phyloP scores from a whole-genome alignment of 2,329 filamentous ascomycete species.

The Colletotrichum chrysophilum region DNA sequence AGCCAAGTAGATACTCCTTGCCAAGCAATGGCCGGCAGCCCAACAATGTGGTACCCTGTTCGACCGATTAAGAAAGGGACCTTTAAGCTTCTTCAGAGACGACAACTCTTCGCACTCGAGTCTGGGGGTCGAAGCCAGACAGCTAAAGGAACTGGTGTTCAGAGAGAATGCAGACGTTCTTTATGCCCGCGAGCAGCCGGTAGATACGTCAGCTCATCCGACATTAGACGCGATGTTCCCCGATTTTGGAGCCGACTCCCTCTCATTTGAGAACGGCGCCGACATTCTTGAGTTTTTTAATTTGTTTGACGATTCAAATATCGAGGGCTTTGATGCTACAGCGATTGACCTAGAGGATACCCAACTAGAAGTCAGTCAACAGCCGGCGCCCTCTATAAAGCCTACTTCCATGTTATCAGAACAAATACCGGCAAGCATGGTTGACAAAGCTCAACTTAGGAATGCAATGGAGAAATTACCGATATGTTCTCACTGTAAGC shows the following conservation, averaged over 20 bases:
- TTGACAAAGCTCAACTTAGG: not conserved
- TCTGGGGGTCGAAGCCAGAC: not conserved
- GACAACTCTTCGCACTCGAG: not conserved
- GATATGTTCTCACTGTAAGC: not conserved
- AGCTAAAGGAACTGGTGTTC: not conserved
- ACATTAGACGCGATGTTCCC: not conserved
- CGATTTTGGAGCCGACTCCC: not conserved
- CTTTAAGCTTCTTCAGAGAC: not conserved
- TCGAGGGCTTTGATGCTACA: not conserved
- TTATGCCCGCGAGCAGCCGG: not conserved
- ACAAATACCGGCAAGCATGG: not conserved
- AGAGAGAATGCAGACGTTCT: not conserved
- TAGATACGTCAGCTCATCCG: not conserved
- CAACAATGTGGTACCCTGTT: not conserved
- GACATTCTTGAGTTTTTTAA: not conserved
- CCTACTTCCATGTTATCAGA: not conserved
- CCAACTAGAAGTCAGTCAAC: not conserved
- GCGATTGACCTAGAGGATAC: not conserved
- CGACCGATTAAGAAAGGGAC: not conserved
- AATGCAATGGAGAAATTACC: not conserved
- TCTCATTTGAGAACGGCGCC: not conserved
- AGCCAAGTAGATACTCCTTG: not conserved
- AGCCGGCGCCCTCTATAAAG: not conserved
- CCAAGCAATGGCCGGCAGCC: not conserved
- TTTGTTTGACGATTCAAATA: not conserved